A percentile compares a stretch with the other conserved stretches of the same genome.
phyloP scores from a whole-genome alignment of 495 filamentous ascomycete species.

The Bryoglossum gracile region DNA sequence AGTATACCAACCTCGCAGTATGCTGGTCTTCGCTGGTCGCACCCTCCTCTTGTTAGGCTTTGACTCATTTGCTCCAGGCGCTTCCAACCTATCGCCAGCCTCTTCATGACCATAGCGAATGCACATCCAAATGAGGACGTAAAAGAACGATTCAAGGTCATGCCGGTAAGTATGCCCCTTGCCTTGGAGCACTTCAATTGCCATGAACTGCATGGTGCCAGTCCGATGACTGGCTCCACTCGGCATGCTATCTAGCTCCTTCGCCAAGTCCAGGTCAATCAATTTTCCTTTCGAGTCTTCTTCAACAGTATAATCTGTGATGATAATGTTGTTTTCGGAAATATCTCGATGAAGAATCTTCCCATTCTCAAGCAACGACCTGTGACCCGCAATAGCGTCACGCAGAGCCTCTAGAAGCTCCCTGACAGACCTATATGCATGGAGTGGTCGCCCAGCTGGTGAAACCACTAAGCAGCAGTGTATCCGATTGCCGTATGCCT shows the following conservation, averaged over 20 bases:
- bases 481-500: neutral
- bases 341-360: conserved; percentile 26
- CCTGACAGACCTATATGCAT: neutral
- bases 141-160: neutral
- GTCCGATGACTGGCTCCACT: conserved; percentile 5
- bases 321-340: conserved; percentile 33
- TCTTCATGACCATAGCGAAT: neutral
- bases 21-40: conserved; percentile 12
- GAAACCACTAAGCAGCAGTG: neutral
- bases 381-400: neutral
- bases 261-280: conserved; percentile 29
- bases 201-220: conserved; percentile 12
- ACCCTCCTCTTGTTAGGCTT: conserved; percentile 13
- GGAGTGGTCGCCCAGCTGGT: neutral
- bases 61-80: neutral
- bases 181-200: conserved; percentile 2
- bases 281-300: conserved; percentile 22
- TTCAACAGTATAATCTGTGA: conserved; percentile 18
- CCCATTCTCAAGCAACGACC: neutral
- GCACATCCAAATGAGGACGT: conserved; percentile 3
- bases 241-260: conserved; percentile 10
- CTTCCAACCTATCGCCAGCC: neutral
- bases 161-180: neutral
- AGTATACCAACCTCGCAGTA: conserved; percentile 16
- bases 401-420: neutral